Evolutionary conservation across 805 yeast genomes (phyloP).

Genomic region (Kluyveromyces nonfermentans): DNA sequence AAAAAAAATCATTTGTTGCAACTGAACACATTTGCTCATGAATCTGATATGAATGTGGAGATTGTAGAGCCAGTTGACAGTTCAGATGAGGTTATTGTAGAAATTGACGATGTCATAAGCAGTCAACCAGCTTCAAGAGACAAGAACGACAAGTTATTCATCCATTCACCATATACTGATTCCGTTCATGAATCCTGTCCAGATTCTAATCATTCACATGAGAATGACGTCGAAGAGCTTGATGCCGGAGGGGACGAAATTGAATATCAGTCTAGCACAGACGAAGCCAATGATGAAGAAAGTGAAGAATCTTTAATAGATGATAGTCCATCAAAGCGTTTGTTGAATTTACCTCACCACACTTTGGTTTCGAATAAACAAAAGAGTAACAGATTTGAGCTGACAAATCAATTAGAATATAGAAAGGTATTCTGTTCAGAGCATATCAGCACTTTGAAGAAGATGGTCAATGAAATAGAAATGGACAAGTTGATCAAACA

Average conservation of each 20-base stretch:
- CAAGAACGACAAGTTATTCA: constrained; percentile 3
- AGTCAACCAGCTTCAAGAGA: constrained; percentile 11
- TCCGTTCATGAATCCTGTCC: not conserved
- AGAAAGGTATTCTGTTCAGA: not conserved
- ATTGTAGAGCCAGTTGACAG: constrained; percentile 2
- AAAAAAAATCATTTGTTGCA: not conserved
- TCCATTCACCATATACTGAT: not conserved
- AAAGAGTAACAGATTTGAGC: not conserved
- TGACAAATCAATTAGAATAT: not conserved
- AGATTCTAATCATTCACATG: not conserved
- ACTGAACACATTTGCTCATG: not conserved
- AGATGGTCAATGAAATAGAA: not conserved
- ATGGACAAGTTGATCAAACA: constrained; percentile 5
- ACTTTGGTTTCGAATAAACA: not conserved
- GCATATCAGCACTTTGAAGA: not conserved
- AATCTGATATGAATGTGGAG: not conserved
- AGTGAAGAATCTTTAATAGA: constrained; percentile 4
- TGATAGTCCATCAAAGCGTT: too few species aligned
- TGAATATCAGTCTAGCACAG: constrained; percentile 11
- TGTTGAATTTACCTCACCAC: too few species aligned
- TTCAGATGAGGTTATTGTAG: constrained; percentile 12
- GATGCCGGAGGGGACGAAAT: constrained; percentile 10
- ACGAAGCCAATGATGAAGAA: constrained; percentile 9
- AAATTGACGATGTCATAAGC: constrained; percentile 15
- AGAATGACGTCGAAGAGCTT: constrained; percentile 4